Conservation (phyloP, 805 yeast genomes). For the Candida manassasensis region DNA sequence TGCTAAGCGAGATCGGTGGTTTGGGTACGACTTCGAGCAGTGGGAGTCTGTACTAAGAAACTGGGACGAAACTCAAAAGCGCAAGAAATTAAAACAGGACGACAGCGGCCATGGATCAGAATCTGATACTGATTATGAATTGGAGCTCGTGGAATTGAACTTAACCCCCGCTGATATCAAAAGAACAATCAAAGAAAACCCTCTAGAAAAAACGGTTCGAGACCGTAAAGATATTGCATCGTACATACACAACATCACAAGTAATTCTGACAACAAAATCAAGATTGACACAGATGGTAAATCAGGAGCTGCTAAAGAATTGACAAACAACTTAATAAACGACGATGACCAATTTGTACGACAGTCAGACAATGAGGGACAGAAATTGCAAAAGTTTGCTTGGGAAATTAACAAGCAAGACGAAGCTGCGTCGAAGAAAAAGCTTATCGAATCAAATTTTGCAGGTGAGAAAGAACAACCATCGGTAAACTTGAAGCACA, state of each 20-base stretch:
- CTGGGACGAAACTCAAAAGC: conserved; percentile 35
- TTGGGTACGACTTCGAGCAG: conserved; percentile 64
- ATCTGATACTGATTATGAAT: conserved; percentile 34
- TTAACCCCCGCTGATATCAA: conserved; percentile 22
- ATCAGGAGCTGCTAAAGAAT: conserved; percentile 35
- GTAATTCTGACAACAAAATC: conserved; percentile 13
- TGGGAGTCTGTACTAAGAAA: conserved; percentile 48
- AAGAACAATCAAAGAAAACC: conserved; percentile 24
- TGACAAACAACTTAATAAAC: conserved; percentile 27
- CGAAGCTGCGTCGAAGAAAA: conserved; percentile 8
- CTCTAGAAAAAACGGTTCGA: conserved; percentile 46
- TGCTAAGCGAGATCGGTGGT: conserved; percentile 76
- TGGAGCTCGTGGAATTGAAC: conserved; percentile 35
- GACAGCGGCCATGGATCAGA: conserved; percentile 22
- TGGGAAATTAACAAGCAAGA: conserved; percentile 25
- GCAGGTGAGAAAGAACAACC: conserved; percentile 6
- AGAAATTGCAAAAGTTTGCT: conserved; percentile 29
- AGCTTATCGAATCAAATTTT: conserved; percentile 6
- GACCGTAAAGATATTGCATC: conserved; percentile 72
- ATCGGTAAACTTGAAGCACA: conserved; percentile 20
- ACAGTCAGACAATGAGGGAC: conserved; percentile 26
- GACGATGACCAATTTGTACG: conserved; percentile 48
- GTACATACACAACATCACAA: conserved; percentile 47
- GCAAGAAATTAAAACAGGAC: conserved; percentile 6
- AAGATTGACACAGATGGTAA: conserved; percentile 49